Evolutionary conservation across 768 basidiomycete genomes (phyloP).

Genomic region (Termitomyces bulborhizus): DNA sequence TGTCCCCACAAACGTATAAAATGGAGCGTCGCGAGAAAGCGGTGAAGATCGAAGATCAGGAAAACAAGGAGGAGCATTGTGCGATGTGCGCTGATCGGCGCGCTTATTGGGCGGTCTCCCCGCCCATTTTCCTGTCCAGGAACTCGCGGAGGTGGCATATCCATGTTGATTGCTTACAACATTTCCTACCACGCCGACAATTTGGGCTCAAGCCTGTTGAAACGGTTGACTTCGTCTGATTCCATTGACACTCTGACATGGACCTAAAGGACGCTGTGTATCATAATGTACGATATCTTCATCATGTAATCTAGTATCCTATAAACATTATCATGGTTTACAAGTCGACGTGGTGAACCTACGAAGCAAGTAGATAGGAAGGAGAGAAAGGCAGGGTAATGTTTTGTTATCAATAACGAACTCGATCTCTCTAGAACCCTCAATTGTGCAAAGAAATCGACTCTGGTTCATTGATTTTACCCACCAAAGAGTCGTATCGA

Average conservation of each 20-base stretch:
- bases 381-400: neutral
- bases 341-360: neutral
- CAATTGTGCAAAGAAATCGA: neutral
- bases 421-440: neutral
- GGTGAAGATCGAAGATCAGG: neutral
- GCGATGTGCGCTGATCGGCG: constrained; percentile 12
- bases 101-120: constrained; percentile 13
- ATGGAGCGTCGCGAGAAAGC: neutral
- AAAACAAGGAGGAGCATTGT: constrained; percentile 4
- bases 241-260: neutral
- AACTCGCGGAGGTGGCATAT: constrained; percentile 15
- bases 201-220: constrained; percentile 11
- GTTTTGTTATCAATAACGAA: too few species aligned
- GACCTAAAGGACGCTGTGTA: neutral
- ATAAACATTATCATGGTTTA: neutral
- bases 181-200: constrained; percentile 12
- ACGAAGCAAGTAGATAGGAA: neutral
- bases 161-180: constrained; percentile 12
- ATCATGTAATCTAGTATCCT: neutral
- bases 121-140: constrained; percentile 12
- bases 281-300: neutral
- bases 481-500: neutral
- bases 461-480: neutral
- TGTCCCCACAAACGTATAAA: neutral
- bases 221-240: constrained; percentile 8